Base-by-base conservation (phyloP, 345 rosid species). In the Ceriops tagal region DNA sequence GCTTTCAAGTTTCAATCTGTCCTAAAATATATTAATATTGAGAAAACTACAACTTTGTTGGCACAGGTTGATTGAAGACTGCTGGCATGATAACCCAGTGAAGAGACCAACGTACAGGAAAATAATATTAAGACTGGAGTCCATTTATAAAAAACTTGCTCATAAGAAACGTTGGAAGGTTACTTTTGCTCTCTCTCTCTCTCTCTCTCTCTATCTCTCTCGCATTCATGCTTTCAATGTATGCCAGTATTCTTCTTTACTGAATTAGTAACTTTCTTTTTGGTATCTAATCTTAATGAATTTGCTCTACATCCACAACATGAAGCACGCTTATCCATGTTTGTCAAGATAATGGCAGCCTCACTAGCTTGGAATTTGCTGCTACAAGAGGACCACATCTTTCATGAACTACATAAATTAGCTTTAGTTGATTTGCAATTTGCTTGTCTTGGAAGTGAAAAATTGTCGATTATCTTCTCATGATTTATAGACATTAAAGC, bases 131-230 rank as follows among this genome's bases (percentile, higher is more conserved):
- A 84, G 73, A 64, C 85, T 95, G 70, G 97, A 91, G 67, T 75
- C 78, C 4, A 84, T 89, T 68, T 71, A 83, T 62, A 67, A 72
- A 74, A 77, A 76, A 22, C 73, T 88, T 63, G 76, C 75, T 66
- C 95, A 84, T 62, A 95, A 86, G 70, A 85, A 86, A 70, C 87
- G 71, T 32, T 91, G 99, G 96, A 91, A 89, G 99, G 98, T 88
- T 13, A 8, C 66, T 66, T 53, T 64, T 63, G 52, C 62, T 46
- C 72, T 20, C 57, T 35, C 65, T 35, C 34, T 39, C 18, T 59
- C 30, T 52, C 5, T 60, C 28, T 55, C 13, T n/a, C 8, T 13
- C 31, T 58, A 11, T 35, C 24, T 70, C 21, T 43, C 21, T n/a
- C 3, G 7, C 31, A 22, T 55, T 60, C 66, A 19, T 15, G 18